Conservation (phyloP, 2,329 filamentous ascomycete species). For the Aspergillus fructus region DNA sequence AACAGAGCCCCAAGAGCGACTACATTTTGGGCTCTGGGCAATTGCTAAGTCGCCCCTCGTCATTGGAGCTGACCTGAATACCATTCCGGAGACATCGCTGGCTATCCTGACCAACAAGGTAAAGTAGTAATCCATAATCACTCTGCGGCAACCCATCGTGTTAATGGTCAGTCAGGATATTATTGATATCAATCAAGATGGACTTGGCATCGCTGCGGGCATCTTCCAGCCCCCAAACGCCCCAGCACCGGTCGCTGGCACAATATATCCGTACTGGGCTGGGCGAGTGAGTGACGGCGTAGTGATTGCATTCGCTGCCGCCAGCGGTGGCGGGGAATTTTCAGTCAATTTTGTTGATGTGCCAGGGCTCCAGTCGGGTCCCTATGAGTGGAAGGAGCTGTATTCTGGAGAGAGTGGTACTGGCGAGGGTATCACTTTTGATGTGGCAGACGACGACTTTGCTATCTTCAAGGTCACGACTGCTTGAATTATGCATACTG, state of each 20-base stretch:
- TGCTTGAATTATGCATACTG: not conserved
- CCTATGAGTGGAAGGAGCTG: not conserved
- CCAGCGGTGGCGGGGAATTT: not conserved
- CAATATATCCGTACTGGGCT: not conserved
- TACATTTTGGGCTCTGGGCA: not conserved
- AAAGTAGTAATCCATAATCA: not conserved
- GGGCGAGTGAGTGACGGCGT: not conserved
- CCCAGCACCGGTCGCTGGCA: not conserved
- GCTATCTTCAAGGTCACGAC: not conserved
- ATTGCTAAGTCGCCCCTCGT: not conserved
- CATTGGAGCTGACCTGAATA: not conserved
- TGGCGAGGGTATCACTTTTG: not conserved
- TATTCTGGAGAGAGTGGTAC: not conserved
- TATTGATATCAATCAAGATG: not conserved
- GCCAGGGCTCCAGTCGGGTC: not conserved
- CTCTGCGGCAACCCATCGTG: not conserved
- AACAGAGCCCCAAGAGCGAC: not conserved
- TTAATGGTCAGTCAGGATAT: not conserved
- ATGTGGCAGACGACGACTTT: not conserved
- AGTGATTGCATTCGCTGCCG: not conserved
- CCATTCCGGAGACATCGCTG: not conserved
- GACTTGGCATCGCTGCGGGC: not conserved
- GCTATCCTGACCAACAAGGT: not conserved
- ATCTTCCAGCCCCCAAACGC: not conserved
- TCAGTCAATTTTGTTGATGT: not conserved